These are phyloP conservation scores for Phanerochaete carnosa DNA, from an alignment of 768 basidiomycete genomes.

Conservation along the genomic window DNA sequence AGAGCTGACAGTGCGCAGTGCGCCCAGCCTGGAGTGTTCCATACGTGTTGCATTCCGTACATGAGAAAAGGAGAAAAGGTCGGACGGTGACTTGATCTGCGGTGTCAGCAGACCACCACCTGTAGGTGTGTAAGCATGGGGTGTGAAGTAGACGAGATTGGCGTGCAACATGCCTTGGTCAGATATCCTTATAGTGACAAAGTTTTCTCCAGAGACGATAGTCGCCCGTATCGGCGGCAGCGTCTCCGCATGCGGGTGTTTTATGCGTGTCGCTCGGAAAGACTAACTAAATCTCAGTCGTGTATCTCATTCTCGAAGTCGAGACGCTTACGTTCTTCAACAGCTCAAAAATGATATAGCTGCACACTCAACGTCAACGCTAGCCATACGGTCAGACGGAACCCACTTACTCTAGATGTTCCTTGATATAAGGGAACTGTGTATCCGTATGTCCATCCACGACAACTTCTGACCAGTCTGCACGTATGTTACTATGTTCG, in stretches of 20 bases:
- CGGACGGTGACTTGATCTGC: conserved; percentile 60
- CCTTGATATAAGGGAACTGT: conserved; percentile 78
- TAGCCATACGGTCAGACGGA: neutral
- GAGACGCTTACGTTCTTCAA: conserved; percentile 70
- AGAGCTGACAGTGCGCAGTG: conserved; percentile 58
- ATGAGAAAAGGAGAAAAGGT: conserved; percentile 90
- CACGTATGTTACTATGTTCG: conserved; percentile 22
- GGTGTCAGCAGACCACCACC: conserved; percentile 68
- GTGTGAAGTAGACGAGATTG: neutral
- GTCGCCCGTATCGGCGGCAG: conserved; percentile 72
- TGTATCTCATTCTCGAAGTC: neutral
- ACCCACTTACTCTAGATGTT: conserved; percentile 73
- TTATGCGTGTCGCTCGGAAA: conserved; percentile 62
- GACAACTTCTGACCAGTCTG: conserved; percentile 57
- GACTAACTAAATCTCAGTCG: conserved; percentile 40
- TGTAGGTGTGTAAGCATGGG: conserved; percentile 21
- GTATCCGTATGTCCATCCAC: conserved; percentile 72
- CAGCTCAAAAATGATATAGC: conserved; percentile 87
- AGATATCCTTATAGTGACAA: conserved; percentile 83
- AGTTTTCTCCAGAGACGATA: conserved; percentile 68
- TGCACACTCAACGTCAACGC: conserved; percentile 24
- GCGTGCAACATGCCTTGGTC: conserved; percentile 64
- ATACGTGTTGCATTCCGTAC: conserved; percentile 70
- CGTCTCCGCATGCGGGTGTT: conserved; percentile 38
- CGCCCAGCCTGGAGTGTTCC: conserved; percentile 62